These are phyloP conservation scores for Logfia minima DNA, from an alignment of 129 eudicot genomes.

Conservation along the genomic window DNA sequence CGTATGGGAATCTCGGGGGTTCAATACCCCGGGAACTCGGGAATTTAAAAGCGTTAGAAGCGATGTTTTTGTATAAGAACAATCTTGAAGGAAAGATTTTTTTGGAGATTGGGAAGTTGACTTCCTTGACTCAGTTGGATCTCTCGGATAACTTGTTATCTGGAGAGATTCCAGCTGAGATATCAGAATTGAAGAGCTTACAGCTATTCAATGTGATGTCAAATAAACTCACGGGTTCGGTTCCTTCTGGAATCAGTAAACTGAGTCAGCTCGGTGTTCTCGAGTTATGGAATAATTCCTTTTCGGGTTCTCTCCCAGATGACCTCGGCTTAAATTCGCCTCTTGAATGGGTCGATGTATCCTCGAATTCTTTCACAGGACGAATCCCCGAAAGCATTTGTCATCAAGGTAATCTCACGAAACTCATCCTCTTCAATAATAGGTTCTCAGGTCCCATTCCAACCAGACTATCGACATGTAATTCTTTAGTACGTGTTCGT, in stretches of 20 bases:
- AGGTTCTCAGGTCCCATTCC: conserved; percentile 71
- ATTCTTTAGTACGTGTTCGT: conserved; percentile 70
- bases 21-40: conserved; percentile 63
- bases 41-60: conserved; percentile 43
- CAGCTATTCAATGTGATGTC: conserved; percentile 83
- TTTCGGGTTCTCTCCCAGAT: conserved; percentile 68
- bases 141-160: conserved; percentile 73
- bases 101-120: conserved; percentile 49
- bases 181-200: conserved; percentile 56
- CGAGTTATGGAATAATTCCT: conserved; percentile 86
- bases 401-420: conserved; percentile 68
- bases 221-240: conserved; percentile 52
- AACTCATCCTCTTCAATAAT: conserved; percentile 73
- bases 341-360: conserved; percentile 81
- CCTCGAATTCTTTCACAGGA: conserved; percentile 76
- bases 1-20: conserved; percentile 70
- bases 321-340: conserved; percentile 68
- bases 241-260: conserved; percentile 51
- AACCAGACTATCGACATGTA: conserved; percentile 47
- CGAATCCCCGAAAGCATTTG: conserved; percentile 62
- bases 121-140: conserved; percentile 53
- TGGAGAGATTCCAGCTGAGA: conserved; percentile 65
- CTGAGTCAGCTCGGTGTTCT: conserved; percentile 59
- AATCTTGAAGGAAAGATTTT: conserved; percentile 62
- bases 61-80: conserved; percentile 67